Conservation (phyloP, 495 filamentous ascomycete species). For the Neurospora sublineolata region DNA sequence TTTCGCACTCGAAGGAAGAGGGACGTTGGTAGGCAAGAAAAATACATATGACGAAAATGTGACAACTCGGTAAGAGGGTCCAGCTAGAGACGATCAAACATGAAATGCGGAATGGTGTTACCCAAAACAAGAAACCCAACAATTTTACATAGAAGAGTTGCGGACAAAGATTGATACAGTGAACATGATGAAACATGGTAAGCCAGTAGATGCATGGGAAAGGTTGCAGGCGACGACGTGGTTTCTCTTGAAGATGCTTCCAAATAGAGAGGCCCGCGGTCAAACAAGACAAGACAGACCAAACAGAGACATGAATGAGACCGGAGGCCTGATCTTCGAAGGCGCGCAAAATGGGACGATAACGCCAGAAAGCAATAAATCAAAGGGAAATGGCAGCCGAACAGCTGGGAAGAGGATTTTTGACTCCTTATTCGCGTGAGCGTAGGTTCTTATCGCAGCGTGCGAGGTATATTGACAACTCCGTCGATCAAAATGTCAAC, state of each 20-base stretch:
- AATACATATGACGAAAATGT: background rate
- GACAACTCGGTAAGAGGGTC: background rate
- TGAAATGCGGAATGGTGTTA: background rate
- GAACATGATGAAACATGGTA: background rate
- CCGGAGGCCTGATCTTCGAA: background rate
- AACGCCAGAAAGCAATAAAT: slow-evolving; percentile 15
- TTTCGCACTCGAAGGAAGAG: background rate
- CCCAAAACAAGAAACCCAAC: background rate
- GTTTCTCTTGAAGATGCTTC: background rate
- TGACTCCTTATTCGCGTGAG: slow-evolving; percentile 25
- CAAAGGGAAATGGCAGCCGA: background rate
- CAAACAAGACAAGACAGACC: slow-evolving; percentile 9
- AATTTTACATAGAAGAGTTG: background rate
- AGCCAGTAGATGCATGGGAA: background rate
- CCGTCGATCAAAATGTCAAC: slow-evolving; percentile 4
- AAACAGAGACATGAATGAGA: background rate
- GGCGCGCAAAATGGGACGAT: background rate
- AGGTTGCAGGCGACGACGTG: slow-evolving; percentile 6
- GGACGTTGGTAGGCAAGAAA: background rate
- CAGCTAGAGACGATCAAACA: background rate
- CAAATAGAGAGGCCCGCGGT: slow-evolving; percentile 1
- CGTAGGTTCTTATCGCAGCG: slow-evolving; percentile 25
- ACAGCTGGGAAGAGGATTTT: background rate
- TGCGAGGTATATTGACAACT: slow-evolving; percentile 10
- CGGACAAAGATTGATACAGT: background rate